phyloP scores from a whole-genome alignment of 768 basidiomycete genomes.

The Coprinopsis strossmayeri region DNA sequence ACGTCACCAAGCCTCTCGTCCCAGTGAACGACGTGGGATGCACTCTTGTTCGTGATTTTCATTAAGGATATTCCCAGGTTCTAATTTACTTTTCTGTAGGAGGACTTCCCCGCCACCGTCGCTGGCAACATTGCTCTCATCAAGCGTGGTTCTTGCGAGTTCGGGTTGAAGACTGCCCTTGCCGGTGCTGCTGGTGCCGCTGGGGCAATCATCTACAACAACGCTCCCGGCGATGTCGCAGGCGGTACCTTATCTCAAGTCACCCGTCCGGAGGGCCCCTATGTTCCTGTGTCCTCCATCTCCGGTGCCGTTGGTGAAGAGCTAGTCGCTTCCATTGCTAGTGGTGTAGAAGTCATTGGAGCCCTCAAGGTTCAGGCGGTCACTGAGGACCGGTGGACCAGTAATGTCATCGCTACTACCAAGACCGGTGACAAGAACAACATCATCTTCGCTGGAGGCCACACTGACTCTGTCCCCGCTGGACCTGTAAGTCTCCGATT shows the following conservation, averaged over 20 bases:
- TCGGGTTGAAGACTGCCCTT: conserved; percentile 21
- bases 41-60: conserved; percentile 13
- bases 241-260: conserved; percentile 20
- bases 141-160: conserved; percentile 22
- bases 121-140: conserved; percentile 24
- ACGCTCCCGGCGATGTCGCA: conserved; percentile 17
- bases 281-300: conserved; percentile 20
- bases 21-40: conserved; percentile 21
- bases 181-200: conserved; percentile 21
- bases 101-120: conserved; percentile 20
- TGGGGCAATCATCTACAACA: conserved; percentile 25
- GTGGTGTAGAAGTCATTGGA: conserved; percentile 17
- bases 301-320: conserved; percentile 19
- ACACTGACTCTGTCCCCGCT: conserved; percentile 25
- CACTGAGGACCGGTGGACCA: conserved; percentile 19
- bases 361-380: conserved; percentile 19
- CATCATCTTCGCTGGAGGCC: conserved; percentile 23
- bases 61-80: not conserved
- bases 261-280: conserved; percentile 18
- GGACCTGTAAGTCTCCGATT: conserved; percentile 19
- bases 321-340: conserved; percentile 16
- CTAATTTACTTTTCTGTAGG: conserved; percentile 7
- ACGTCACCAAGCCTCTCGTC: conserved; percentile 19
- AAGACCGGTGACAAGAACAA: conserved; percentile 24
- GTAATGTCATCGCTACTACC: conserved; percentile 26